Evolutionary conservation across 164 flowering plant species (phyloP).

Genomic region (Aristolochia fimbriata): DNA sequence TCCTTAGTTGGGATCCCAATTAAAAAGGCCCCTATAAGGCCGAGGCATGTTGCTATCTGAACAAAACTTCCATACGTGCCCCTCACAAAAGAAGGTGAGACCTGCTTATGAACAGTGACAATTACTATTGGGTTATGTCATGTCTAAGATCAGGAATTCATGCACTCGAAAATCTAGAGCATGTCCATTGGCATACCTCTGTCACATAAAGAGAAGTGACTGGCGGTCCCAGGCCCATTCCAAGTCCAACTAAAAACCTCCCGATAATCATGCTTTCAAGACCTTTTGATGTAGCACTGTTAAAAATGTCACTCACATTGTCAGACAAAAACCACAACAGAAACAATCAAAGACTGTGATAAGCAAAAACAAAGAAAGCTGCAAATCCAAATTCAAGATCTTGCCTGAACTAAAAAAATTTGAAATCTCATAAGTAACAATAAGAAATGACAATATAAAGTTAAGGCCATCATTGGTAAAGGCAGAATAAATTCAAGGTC

Average conservation of each 20-base stretch:
- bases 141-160: too few species aligned
- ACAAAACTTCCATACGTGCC: slow-evolving; percentile 96
- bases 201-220: slow-evolving; percentile 63
- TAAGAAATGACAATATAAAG: not conserved
- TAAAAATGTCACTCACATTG: not conserved
- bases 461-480: not conserved
- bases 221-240: slow-evolving; percentile 73
- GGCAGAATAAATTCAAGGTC: not conserved
- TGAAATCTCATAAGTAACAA: not conserved
- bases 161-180: not conserved
- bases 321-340: not conserved
- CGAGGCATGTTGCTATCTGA: slow-evolving; percentile 95
- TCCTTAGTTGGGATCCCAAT: slow-evolving; percentile 79
- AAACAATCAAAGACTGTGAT: not conserved
- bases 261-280: slow-evolving; percentile 65
- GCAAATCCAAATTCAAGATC: not conserved
- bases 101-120: not conserved
- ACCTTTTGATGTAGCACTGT: slow-evolving; percentile 45
- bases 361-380: not conserved
- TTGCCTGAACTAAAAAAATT: not conserved
- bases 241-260: slow-evolving; percentile 57
- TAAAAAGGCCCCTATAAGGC: slow-evolving; percentile 67
- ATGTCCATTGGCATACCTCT: slow-evolving; percentile 34
- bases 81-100: slow-evolving; percentile 69
- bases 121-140: too few species aligned